Evolutionary conservation across 192 early-diverging fungal genomes (phyloP), one percentile per base, ranked within the genome.

Genomic region (Phlyctochytrium planicorne): DNA sequence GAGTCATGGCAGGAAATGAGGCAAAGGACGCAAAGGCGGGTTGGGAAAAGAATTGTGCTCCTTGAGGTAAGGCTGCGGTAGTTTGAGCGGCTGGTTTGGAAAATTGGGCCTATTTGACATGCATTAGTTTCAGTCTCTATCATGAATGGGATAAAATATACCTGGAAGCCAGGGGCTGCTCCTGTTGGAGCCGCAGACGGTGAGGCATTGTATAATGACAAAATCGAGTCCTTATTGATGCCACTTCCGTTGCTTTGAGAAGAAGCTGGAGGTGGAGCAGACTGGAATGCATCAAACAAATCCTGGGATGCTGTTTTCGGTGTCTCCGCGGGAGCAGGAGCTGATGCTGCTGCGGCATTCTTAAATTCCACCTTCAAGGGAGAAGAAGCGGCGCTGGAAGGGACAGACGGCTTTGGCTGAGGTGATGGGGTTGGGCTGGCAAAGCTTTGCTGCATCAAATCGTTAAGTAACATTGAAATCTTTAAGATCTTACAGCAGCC

Each of bases 201-300:
- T 24, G 64, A 29, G 31, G 63, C 64, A 25, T 67, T 67, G 68
- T 75, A 80, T 32, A 80, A 52, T 25, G 79, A 80, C 0, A 80
- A 56, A 34, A 80, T 80, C 0, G 68, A 71, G 62, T 65, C 71
- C 50, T 80, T 77, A 62, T 66, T n/a, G n/a, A n/a, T n/a, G n/a
- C n/a, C n/a, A n/a, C n/a, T n/a, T n/a, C n/a, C n/a, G n/a, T n/a
- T n/a, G n/a, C n/a, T n/a, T n/a, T n/a, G n/a, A n/a, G n/a, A n/a
- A n/a, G 25, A 23, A 35, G 23, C 1, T 2, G 59, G 35, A 23
- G 57, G 1, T 2, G 75, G 62, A 12, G 73, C 37, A 1, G 60
- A 56, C 50, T 69, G 66, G 53, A 78, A 78, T 0, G 60, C 72
- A 32, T 75, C 79, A 53, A 80, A 75, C 29, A 80, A 59, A 30